phyloP scores from a whole-genome alignment of 352 stramenopile species.

The Pythium plurisporium region DNA sequence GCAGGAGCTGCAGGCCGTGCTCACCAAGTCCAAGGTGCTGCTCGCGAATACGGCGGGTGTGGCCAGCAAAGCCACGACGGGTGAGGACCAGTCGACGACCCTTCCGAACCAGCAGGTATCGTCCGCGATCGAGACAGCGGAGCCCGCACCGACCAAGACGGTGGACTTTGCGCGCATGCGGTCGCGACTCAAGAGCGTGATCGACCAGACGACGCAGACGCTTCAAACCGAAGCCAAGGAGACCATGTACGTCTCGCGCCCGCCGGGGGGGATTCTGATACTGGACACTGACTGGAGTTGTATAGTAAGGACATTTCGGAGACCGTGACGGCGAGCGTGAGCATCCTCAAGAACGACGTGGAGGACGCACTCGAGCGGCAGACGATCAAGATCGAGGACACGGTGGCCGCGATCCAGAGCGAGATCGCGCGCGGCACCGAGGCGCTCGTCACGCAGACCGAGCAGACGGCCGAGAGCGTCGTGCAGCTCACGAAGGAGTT shows the following conservation, averaged over 20 bases:
- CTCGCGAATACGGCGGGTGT: slow-evolving; percentile 12
- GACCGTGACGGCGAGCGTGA: slow-evolving; percentile 46
- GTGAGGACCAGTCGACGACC: no score
- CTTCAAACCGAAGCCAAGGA: slow-evolving; percentile 44
- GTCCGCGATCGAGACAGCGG: neutral
- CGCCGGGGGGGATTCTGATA: neutral
- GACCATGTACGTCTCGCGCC: slow-evolving; percentile 43
- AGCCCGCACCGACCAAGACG: neutral
- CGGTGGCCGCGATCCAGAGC: slow-evolving; percentile 37
- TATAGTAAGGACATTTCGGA: slow-evolving; percentile 35
- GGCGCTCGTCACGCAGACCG: slow-evolving; percentile 10
- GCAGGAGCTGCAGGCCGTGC: slow-evolving; percentile 48
- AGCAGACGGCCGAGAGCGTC: neutral
- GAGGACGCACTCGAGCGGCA: slow-evolving; percentile 26
- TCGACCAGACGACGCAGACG: slow-evolving; percentile 38
- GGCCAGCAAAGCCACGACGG: neutral
- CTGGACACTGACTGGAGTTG: neutral
- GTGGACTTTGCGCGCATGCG: slow-evolving; percentile 32
- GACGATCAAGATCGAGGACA: slow-evolving; percentile 38
- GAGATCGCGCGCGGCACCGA: slow-evolving; percentile 23
- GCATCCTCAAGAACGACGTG: slow-evolving; percentile 53
- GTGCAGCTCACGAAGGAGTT: neutral
- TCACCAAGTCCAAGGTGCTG: slow-evolving; percentile 48
- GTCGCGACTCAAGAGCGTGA: slow-evolving; percentile 43
- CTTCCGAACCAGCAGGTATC: no score